Conservation (phyloP, 345 rosid genomes). For the Gossypium thurberi region DNA sequence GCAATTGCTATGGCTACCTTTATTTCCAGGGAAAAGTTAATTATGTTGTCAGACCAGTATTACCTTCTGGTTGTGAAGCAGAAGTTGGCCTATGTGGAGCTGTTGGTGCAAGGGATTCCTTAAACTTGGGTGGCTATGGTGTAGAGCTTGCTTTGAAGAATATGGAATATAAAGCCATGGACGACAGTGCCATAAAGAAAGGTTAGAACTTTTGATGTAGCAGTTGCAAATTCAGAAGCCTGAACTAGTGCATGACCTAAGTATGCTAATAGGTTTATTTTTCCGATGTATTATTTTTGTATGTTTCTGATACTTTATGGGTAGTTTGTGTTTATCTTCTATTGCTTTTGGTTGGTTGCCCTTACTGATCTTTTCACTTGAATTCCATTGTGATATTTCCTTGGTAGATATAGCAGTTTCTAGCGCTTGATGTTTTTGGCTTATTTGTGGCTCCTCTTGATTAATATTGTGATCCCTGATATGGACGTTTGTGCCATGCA, state of each 20-base stretch:
- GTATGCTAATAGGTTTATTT: neutral
- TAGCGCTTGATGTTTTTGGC: too few species aligned
- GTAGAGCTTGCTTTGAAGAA: constrained; percentile 98
- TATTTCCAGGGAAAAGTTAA: constrained; percentile 68
- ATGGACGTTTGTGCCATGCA: neutral
- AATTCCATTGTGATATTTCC: neutral
- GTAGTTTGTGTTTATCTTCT: neutral
- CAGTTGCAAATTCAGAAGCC: neutral
- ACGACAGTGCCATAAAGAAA: constrained; percentile 86
- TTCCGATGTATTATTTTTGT: neutral
- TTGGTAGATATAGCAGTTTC: neutral
- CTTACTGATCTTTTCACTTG: neutral
- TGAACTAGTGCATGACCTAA: neutral
- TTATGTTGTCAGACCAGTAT: constrained; percentile 87
- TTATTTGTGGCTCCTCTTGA: neutral
- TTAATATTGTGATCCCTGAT: neutral
- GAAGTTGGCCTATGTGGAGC: constrained; percentile 74
- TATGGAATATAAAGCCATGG: constrained; percentile 99
- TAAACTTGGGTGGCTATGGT: constrained; percentile 94
- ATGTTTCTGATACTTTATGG: neutral
- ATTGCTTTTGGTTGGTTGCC: neutral
- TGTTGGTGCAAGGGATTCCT: constrained; percentile 64
- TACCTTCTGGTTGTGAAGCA: constrained; percentile 80
- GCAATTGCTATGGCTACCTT: constrained; percentile 11
- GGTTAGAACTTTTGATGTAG: constrained; percentile 36